A percentile compares a stretch with the other conserved stretches of the same genome.
Evolutionary conservation across 2,329 filamentous ascomycete genomes (phyloP).

Genomic region (Celoporthe dispersa): DNA sequence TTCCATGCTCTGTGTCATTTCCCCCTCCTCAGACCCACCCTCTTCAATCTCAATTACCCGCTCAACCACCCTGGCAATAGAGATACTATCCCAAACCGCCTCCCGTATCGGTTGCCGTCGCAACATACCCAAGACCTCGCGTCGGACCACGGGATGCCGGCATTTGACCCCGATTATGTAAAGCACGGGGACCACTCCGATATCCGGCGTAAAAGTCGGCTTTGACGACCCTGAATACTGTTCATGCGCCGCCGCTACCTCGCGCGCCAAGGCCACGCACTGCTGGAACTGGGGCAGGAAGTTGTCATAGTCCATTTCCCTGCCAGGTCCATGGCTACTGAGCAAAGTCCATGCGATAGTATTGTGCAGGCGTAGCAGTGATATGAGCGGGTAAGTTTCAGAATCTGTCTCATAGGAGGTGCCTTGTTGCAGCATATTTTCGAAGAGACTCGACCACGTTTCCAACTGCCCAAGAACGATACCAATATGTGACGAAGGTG

Average conservation of each 20-base stretch:
- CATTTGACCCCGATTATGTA: constrained; percentile 2
- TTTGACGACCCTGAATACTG: neutral
- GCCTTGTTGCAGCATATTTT: neutral
- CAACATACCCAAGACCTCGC: neutral
- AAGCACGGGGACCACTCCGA: neutral
- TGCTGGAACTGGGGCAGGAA: neutral
- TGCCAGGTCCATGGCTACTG: neutral
- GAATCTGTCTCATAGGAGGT: neutral
- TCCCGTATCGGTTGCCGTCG: neutral
- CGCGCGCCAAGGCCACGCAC: neutral
- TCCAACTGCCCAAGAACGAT: neutral
- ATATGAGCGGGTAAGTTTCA: neutral
- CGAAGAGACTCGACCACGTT: constrained; percentile 1
- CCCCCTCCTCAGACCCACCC: neutral
- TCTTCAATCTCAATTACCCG: constrained; percentile 1
- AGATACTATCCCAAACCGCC: neutral
- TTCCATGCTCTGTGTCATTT: too few relatives aligned
- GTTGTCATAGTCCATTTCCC: constrained; percentile 1
- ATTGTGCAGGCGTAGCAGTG: neutral
- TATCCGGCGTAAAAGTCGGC: constrained; percentile 1
- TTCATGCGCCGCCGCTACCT: neutral
- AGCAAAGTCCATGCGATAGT: constrained; percentile 2
- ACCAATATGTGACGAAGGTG: neutral
- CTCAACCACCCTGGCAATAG: neutral
- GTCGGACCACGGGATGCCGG: neutral